phyloP scores from a whole-genome alignment of 148 eudicot species.

The Beta vulgaris region DNA sequence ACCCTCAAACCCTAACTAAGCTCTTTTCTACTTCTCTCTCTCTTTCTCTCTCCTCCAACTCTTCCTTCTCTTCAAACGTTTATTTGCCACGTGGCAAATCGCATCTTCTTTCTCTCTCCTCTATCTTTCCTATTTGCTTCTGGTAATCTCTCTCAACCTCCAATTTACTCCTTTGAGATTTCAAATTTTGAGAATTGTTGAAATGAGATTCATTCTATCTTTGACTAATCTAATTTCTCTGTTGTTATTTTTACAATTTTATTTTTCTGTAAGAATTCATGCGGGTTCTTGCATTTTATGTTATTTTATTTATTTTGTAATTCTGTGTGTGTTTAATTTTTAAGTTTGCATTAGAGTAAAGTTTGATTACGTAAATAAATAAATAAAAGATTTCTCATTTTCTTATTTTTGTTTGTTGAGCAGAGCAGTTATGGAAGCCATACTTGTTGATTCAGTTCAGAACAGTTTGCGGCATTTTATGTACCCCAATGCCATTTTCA shows the following conservation, averaged over 20 bases:
- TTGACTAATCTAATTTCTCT: neutral
- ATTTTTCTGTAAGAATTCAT: neutral
- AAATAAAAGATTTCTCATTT: neutral
- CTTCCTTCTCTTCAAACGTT: neutral
- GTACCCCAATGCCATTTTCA: conserved; percentile 81
- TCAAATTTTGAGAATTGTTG: neutral
- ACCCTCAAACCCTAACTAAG: conserved; percentile 29
- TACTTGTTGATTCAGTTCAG: conserved; percentile 63
- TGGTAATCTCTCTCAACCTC: neutral
- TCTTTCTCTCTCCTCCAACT: neutral
- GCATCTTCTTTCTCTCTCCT: conserved; percentile 2
- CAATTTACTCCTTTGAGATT: neutral
- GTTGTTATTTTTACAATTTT: neutral
- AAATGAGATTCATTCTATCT: neutral
- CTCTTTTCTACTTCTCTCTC: no score
- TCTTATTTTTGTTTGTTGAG: neutral
- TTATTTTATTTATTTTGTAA: neutral
- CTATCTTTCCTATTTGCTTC: neutral
- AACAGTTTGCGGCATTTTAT: conserved; percentile 67
- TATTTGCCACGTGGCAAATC: neutral
- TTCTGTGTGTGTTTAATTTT: neutral
- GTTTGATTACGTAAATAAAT: neutral
- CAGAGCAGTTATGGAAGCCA: conserved; percentile 61
- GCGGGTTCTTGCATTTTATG: neutral
- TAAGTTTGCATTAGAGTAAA: neutral